A percentile compares a stretch with the other conserved stretches of the same genome.
These are phyloP conservation scores for Epichloe amarillans DNA, from an alignment of 2,329 filamentous ascomycete species.

Conservation along the genomic window DNA sequence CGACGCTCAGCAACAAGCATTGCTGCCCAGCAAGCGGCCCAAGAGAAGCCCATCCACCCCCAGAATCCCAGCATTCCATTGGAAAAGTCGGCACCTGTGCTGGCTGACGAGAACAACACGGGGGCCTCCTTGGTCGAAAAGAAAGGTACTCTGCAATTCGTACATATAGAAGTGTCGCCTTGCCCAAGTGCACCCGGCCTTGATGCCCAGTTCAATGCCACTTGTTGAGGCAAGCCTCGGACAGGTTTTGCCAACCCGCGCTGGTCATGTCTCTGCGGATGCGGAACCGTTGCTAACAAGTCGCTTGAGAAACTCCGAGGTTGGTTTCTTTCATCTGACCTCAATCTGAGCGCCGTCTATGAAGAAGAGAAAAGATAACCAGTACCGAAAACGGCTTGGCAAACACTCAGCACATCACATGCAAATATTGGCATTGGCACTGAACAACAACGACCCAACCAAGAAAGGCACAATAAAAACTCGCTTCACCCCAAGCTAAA, in stretches of 20 bases:
- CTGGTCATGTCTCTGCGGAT: neutral
- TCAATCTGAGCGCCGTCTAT: no score
- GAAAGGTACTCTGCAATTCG: no score
- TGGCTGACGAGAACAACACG: neutral
- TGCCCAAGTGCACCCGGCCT: neutral
- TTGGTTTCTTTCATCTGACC: no score
- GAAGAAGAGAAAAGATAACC: no score
- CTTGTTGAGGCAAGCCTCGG: neutral
- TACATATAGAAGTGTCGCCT: neutral
- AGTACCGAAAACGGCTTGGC: no score
- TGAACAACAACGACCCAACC: no score
- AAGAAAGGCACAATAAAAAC: no score
- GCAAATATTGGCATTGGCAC: no score
- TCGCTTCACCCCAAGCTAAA: neutral
- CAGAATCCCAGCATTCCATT: neutral
- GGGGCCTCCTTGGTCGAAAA: neutral
- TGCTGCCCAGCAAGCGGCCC: conserved; percentile 4
- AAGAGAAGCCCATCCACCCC: neutral
- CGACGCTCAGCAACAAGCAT: neutral
- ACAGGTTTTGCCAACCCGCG: neutral
- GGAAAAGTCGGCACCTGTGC: neutral
- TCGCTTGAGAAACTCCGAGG: no score
- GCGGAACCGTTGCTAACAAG: neutral
- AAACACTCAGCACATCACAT: no score
- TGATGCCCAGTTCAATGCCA: neutral